Base-by-base conservation (phyloP, 2,329 filamentous ascomycete species). In the Coniella vitis region DNA sequence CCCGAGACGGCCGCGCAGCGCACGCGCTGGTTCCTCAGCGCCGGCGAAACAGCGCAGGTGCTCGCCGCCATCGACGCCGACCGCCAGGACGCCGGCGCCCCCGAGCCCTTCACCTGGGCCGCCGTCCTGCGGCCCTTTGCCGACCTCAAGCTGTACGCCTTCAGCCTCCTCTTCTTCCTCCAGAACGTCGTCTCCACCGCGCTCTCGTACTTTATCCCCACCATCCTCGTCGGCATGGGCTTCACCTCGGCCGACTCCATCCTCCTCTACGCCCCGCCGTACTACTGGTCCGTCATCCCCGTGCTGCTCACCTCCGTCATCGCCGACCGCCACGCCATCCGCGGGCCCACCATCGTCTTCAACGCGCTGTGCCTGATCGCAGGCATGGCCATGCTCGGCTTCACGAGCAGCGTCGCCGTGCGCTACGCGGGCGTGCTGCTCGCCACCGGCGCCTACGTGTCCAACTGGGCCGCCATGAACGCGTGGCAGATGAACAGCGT, bases 401-500 rank as follows among this genome's bases (percentile, higher is more conserved):
- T 85, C 58, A 68, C 75, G 0, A 64, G 68, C 13, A 73, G 82
- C 48, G 75, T 83, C 45, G 69, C 78, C 0, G 78, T 81, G 3
- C 74, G 83, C 41, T 85, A 85, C 54, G 67, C 83, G 25, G 83
- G 82, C 8, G 80, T 79, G 0, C 84, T 76, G 61, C 70, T 86
- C 2, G 80, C 81, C 0, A 86, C 82, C 0, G 83, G 83, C 0
- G 81, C 82, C 1, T 86, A 85, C 54, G 73, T 86, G 4, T 79
- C 76, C 4, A 86, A 86, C 54, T 86, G 82, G 81, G 81, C 83
- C 0, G 82, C 80, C 0, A 65, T 86, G 54, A 81, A 77, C 45
- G 74, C 79, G 0, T 83, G 81, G 55, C 75, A 80, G 58, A 74
- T 76, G 14, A 84, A 82, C 60, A 85, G 82, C 54, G 71, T 83